Base-by-base conservation (phyloP, 345 rosid species). In the Trapa incisa region DNA sequence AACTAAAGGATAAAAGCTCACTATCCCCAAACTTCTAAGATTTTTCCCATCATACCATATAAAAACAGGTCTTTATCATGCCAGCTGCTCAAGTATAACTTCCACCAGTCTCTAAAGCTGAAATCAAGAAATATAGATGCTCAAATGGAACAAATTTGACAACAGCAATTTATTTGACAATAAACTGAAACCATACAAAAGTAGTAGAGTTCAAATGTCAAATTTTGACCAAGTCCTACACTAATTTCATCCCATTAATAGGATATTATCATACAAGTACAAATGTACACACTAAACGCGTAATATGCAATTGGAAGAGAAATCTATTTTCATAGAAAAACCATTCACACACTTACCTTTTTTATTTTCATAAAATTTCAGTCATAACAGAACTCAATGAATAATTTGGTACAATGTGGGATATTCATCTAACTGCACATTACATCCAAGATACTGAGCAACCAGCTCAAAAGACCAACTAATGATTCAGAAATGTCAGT, bases 21-120 rank as follows among this genome's bases (percentile, higher is more conserved):
- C 43, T 37, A 36, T 62, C 65, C 65, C 43, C 22, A 37, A 13
- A 62, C 39, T 62, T 76, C 77, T 75, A 79, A 77, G 80, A 67
- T 73, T 74, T 87, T 82, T 83, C 91, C 93, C 81, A 89, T 74
- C 92, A 80, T 84, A 84, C 87, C 86, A 88, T 81, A 83, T 71
- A 80, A 62, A 56, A 80, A 77, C 4, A 82, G 70, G 75, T 83
- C 87, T 82, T 75, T 89, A 80, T 13, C 64, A 77, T 83, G 72
- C 87, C 89, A 73, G 96, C 93, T 76, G 89, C 98, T 81, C 82
- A 82, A 80, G 74, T 61, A 77, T 74, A 73, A 83, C 88, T 82
- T 79, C 95, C 80, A 78, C 84, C 87, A 86, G 83, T 89, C 86
- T 81, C 83, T 85, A 76, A 72, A 74, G 80, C 87, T 85, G 90